Conservation (phyloP, 2,329 filamentous ascomycete genomes). For the Colletotrichum echinochloae region DNA sequence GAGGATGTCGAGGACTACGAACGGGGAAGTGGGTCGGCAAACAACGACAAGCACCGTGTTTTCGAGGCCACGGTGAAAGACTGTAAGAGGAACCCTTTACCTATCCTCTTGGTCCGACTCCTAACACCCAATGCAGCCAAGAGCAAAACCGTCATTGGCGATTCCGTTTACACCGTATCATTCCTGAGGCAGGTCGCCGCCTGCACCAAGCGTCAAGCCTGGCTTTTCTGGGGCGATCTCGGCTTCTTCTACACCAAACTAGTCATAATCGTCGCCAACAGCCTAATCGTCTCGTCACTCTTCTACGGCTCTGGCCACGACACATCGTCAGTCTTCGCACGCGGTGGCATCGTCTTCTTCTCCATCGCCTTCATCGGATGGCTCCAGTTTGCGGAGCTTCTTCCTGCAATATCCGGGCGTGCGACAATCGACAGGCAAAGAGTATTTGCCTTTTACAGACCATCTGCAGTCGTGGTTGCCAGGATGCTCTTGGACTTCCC, state of each 20-base stretch:
- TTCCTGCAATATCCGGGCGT: constrained; percentile 29
- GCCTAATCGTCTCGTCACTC: constrained; percentile 80
- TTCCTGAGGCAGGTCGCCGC: constrained; percentile 77
- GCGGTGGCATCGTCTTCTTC: constrained; percentile 30
- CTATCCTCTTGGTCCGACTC: too few relatives aligned
- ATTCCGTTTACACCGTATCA: constrained; percentile 81
- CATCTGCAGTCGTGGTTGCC: constrained; percentile 36
- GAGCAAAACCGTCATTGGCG: constrained; percentile 74
- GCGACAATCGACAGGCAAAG: constrained; percentile 36
- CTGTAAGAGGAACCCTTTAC: neutral
- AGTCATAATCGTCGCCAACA: constrained; percentile 81
- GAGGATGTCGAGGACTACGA: constrained; percentile 64
- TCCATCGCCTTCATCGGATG: constrained; percentile 41
- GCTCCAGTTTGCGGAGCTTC: constrained; percentile 39
- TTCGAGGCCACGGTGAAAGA: constrained; percentile 34
- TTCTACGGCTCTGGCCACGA: constrained; percentile 74
- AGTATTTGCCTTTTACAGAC: constrained; percentile 38
- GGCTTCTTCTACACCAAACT: constrained; percentile 82
- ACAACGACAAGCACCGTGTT: constrained; percentile 48
- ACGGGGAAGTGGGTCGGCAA: constrained; percentile 48
- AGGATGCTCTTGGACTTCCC: constrained; percentile 33
- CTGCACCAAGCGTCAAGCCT: constrained; percentile 79
- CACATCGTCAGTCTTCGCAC: constrained; percentile 30
- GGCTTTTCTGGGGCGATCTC: constrained; percentile 81
- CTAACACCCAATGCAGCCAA: constrained; percentile 59